Base-by-base conservation (phyloP, 2,329 filamentous ascomycete genomes). In the Cryphonectria carpinicola region DNA sequence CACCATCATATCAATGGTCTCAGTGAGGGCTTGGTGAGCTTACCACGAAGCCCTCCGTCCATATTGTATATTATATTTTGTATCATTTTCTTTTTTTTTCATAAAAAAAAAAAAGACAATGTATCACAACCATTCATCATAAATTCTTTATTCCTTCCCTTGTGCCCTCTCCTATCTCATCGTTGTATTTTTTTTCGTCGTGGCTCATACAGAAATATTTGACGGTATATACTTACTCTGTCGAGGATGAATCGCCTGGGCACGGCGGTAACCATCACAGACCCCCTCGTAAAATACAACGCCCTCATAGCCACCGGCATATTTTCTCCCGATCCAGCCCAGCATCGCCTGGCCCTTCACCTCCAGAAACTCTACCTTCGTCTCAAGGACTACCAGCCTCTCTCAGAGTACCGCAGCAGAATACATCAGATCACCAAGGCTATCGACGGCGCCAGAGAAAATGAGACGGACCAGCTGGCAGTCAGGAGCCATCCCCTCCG, bases 311-410 rank as follows among this genome's bases (percentile, higher is more conserved):
- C 90, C 8, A 90, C 90, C 5, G 89, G 90, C 65, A 80, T 87
- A 63, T 92, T 91, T 77, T 83, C 85, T 63, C 90, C 92, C 11
- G 93, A 95, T 79, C 88, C 88, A 6, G 87, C 90, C 32, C 92
- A 94, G 78, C 90, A 93, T 79, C 87, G 91, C 28, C 83, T 93
- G 8, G 93, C 93, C 7, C 84, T 93, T 56, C 92, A 95, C 79
- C 84, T 95, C 1, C 92, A 93, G 75, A 92, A 93, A 77, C 84
- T 95, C 14, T 95, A 96, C 75, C 83, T 88, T 52, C 86, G 90
- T 2, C 83, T 95, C 56, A 94, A 93, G 77, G 92, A 95, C 79
- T 95, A 96, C 80, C 88, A 91, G 49, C 93, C 93, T 0, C 87
- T 89, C 63, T 75, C 87, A 17, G 91, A 94, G 76, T 95, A 95